Evolutionary conservation across 495 filamentous ascomycete species (phyloP).

Genomic region (Hypoxylon lenormandii): DNA sequence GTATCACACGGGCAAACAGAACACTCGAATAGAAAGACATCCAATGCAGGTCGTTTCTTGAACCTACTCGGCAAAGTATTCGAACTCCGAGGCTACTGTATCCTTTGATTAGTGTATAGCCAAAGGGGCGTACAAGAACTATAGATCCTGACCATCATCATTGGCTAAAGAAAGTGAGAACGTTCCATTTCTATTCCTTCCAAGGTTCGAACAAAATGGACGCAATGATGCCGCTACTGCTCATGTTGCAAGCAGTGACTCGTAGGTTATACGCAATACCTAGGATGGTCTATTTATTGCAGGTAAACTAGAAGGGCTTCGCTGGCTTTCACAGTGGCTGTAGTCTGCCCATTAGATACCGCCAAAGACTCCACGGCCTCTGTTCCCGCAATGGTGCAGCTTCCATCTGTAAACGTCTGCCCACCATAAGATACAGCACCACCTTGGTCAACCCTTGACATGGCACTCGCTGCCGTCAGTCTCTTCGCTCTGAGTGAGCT

Average conservation of each 20-base stretch:
- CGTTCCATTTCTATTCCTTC: too few species aligned
- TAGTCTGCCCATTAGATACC: constrained; percentile 59
- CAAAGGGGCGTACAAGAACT: too few species aligned
- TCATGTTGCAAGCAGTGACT: too few species aligned
- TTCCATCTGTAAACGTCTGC: constrained; percentile 65
- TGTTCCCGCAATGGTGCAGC: constrained; percentile 61
- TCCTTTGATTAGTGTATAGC: too few species aligned
- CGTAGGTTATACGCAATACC: background rate
- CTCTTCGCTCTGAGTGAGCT: constrained; percentile 63
- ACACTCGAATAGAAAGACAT: too few species aligned
- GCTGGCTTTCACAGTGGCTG: constrained; percentile 62
- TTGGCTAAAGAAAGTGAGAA: too few species aligned
- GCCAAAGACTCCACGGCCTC: constrained; percentile 57
- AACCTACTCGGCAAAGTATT: too few species aligned
- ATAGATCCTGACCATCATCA: too few species aligned
- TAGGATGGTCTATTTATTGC: constrained; percentile 22
- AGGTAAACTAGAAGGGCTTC: constrained; percentile 70
- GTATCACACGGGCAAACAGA: background rate
- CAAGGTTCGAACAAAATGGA: too few species aligned
- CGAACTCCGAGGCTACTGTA: too few species aligned
- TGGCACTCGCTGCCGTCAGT: constrained; percentile 65
- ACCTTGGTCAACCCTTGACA: constrained; percentile 63
- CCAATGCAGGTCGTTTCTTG: too few species aligned
- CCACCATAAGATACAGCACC: constrained; percentile 63
- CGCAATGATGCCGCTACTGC: too few species aligned